A percentile compares a stretch with the other conserved stretches of the same genome.
Evolutionary conservation across 306 rosid genomes (phyloP).

Genomic region (Herpetospermum pedunculosum): DNA sequence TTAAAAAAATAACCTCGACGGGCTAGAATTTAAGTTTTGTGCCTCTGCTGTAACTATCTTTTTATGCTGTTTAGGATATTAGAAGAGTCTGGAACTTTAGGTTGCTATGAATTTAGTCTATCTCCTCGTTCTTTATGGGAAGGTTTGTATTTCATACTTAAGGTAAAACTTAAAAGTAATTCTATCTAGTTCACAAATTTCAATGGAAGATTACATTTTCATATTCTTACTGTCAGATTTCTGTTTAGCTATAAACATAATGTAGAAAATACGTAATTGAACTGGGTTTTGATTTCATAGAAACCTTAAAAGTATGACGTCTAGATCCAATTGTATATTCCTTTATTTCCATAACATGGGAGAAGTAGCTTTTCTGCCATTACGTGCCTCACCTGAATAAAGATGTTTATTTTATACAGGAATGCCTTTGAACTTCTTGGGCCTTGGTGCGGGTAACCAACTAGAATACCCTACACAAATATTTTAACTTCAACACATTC

Average conservation of each 20-base stretch:
- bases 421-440: constrained; percentile 78
- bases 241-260: background rate
- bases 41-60: background rate
- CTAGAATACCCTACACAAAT: background rate
- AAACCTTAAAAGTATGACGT: background rate
- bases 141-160: background rate
- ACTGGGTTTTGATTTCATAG: background rate
- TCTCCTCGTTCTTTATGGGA: background rate
- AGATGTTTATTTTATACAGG: constrained; percentile 37
- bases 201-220: background rate
- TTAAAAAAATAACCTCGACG: background rate
- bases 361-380: background rate
- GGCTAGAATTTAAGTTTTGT: background rate
- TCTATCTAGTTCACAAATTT: background rate
- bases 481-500: background rate
- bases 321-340: background rate
- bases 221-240: background rate
- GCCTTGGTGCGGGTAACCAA: constrained; percentile 76
- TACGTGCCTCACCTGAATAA: constrained; percentile 12
- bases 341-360: background rate
- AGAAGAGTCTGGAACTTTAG: background rate
- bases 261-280: background rate
- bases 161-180: background rate
- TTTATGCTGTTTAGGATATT: background rate
- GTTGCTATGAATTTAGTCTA: background rate